Evolutionary conservation across 106 monocot species (phyloP), one percentile per base, ranked within the genome.

Genomic region (Dactylorhiza incarnata): DNA sequence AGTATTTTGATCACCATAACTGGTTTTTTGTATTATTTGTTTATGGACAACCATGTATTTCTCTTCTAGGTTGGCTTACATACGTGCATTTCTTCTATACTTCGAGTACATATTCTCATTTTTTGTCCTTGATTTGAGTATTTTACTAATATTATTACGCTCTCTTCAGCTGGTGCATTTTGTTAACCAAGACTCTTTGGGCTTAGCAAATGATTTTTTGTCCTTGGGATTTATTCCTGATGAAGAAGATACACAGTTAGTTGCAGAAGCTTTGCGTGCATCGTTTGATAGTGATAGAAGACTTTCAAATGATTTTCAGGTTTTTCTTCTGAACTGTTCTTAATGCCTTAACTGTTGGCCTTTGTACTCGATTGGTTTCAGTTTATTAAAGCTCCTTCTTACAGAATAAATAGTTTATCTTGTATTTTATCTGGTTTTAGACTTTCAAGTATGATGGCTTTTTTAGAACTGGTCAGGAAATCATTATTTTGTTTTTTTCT

Each of bases 201-300:
- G 93, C 23, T 84, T 97, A 63, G 96, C 96, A 71, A 93, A 97
- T 69, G 96, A 97, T 66, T 97, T 93, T 70, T 89, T 94, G 48
- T 97, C 96, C 15, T 78, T 97, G 68, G 96, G 96, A 65, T 97
- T 97, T 80, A 84, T 97, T 77, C 96, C 96, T 77, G 96, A 93
- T 78, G 89, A 87, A 62, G 85, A 82, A 63, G 91, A 97, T 79
- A 59, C 89, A 51, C 83, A 82, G 71, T 76, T 77, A 76, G 83
- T 97, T 69, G 83, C 91, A 25, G 87, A 89, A 84, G 91, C 96
- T 8, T 87, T 97, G 80, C 78, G 73, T 54, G 70, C 83, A 76
- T 87, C 96, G 12, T 97, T 97, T 80, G 82, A 84, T 48, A 90
- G 74, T 79, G 85, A 83, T 48, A 82, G 79, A 24, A 85, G 87